Conservation (phyloP, 1,284 basidiomycete genomes). For the Porogramme epimiltina region DNA sequence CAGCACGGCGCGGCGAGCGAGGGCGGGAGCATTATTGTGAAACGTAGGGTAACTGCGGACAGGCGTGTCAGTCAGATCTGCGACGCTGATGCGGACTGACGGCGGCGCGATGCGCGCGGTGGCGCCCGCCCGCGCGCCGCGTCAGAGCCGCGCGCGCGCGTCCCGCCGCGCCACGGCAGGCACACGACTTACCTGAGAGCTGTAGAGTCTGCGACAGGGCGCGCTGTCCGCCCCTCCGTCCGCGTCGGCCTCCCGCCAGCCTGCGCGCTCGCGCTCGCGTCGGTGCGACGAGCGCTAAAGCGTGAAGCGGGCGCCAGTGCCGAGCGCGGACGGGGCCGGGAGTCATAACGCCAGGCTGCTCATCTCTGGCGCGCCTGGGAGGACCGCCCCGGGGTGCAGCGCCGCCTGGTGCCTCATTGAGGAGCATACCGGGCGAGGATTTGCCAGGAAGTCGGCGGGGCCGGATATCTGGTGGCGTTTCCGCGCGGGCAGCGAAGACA, state of each 20-base stretch:
- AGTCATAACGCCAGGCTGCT: slow-evolving; percentile 24
- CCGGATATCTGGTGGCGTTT: slow-evolving; percentile 33
- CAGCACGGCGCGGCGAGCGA: background rate
- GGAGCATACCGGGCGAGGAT: slow-evolving; percentile 25
- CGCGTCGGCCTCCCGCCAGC: too few relatives aligned
- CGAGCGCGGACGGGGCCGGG: slow-evolving; percentile 3
- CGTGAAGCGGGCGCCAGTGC: background rate
- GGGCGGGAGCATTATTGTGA: slow-evolving; percentile 15
- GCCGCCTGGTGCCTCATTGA: slow-evolving; percentile 26
- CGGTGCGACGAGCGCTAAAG: background rate
- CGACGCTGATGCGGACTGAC: background rate
- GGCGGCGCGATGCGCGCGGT: too few relatives aligned
- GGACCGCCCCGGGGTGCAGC: slow-evolving; percentile 19
- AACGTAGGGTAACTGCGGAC: slow-evolving; percentile 18
- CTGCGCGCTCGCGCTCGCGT: too few relatives aligned
- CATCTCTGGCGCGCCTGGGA: slow-evolving; percentile 21
- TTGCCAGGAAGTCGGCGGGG: slow-evolving; percentile 23
- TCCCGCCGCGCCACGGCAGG: too few relatives aligned
- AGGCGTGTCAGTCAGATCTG: slow-evolving; percentile 4
- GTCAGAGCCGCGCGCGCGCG: too few relatives aligned
- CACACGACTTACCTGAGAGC: too few relatives aligned
- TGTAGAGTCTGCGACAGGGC: background rate
- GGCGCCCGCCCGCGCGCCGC: background rate
- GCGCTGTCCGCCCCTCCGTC: background rate
- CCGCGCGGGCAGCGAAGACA: slow-evolving; percentile 29